These are phyloP conservation scores for Didymosphaeria variabile DNA, from an alignment of 2,329 filamentous ascomycete species.

Conservation along the genomic window DNA sequence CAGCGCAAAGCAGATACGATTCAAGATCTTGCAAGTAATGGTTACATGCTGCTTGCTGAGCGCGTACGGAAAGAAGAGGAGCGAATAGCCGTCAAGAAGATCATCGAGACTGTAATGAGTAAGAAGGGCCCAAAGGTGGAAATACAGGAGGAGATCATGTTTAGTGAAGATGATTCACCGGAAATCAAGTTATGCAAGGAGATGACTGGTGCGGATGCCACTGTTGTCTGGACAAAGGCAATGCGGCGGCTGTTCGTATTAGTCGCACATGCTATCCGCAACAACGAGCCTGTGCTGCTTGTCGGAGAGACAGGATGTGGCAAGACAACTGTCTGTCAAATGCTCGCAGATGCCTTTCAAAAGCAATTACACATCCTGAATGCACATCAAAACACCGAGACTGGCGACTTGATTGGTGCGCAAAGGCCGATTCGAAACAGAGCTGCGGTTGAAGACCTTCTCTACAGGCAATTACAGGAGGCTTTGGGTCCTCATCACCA, in stretches of 20 bases:
- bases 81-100: constrained; percentile 79
- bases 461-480: constrained; percentile 68
- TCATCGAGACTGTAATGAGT: constrained; percentile 90
- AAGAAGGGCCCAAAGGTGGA: constrained; percentile 66
- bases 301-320: constrained; percentile 98
- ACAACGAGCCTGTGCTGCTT: constrained; percentile 92
- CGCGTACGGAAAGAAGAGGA: constrained; percentile 92
- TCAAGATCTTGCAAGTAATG: constrained; percentile 88
- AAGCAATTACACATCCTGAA: constrained; percentile 90
- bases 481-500: constrained; percentile 16
- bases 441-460: constrained; percentile 71
- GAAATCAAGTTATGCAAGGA: constrained; percentile 49
- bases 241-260: constrained; percentile 93
- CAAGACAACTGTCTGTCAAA: constrained; percentile 95
- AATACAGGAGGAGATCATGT: constrained; percentile 78
- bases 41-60: constrained; percentile 95
- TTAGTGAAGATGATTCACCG: constrained; percentile 59
- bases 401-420: constrained; percentile 94
- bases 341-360: constrained; percentile 81
- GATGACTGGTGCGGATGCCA: constrained; percentile 22
- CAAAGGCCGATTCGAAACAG: constrained; percentile 91
- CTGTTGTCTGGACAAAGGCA: constrained; percentile 90
- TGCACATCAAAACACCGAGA: constrained; percentile 97
- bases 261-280: constrained; percentile 83
- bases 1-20: constrained; percentile 83